Conservation (phyloP, 163 green algal genomes). For the Chlamydomonas reinhardtii region DNA sequence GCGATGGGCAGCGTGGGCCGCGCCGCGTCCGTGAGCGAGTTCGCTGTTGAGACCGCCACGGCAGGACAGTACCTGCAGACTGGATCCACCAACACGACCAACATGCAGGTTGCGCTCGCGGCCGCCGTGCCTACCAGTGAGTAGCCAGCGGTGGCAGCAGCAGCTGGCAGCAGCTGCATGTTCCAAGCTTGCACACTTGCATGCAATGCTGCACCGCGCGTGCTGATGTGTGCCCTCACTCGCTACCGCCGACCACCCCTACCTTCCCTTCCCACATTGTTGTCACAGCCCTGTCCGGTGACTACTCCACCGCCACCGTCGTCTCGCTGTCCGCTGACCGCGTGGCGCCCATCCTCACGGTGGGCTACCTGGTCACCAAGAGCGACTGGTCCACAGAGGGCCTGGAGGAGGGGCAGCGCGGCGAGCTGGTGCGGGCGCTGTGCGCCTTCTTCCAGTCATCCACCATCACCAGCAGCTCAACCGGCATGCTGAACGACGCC, state of each 20-base stretch:
- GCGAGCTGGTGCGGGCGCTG: constrained; percentile 23
- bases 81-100: constrained; percentile 1
- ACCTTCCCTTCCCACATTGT: background rate
- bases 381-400: background rate
- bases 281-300: constrained; percentile 21
- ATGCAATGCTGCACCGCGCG: too few relatives aligned
- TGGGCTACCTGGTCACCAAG: constrained; percentile 34
- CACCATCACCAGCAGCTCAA: background rate
- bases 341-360: constrained; percentile 20
- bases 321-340: background rate
- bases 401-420: constrained; percentile 4
- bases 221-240: too few relatives aligned
- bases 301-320: constrained; percentile 17
- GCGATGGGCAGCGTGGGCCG: background rate
- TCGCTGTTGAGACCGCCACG: background rate
- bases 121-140: constrained; percentile 7
- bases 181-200: too few relatives aligned
- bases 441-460: background rate
- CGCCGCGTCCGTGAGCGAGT: constrained; percentile 3
- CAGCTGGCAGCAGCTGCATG: background rate
- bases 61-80: background rate
- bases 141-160: background rate
- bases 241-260: too few relatives aligned
- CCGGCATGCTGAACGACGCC: background rate
- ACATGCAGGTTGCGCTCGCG: background rate